Conservation (phyloP, 2,329 filamentous ascomycete species). For the Diaporthe velutina region DNA sequence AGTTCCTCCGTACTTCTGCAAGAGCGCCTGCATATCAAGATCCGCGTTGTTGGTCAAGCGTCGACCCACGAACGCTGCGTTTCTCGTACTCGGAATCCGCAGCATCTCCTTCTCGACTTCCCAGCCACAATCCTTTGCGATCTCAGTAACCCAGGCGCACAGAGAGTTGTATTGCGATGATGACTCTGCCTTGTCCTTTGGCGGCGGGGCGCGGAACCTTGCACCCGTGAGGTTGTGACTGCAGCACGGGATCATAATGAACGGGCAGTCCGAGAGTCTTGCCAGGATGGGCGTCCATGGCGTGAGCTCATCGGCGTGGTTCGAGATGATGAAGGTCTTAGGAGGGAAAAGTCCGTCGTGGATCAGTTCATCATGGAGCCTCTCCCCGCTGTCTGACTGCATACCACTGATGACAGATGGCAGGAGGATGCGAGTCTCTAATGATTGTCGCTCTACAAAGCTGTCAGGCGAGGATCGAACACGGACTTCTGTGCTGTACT, state of each 20-base stretch:
- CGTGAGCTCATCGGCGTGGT: slow-evolving; percentile 96
- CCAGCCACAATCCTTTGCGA: slow-evolving; percentile 82
- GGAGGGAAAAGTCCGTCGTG: slow-evolving; percentile 76
- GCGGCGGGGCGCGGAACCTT: slow-evolving; percentile 75
- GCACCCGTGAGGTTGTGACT: slow-evolving; percentile 87
- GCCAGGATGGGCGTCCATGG: slow-evolving; percentile 95
- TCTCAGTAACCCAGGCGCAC: slow-evolving; percentile 79
- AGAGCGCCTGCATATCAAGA: slow-evolving; percentile 58
- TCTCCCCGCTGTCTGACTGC: slow-evolving; percentile 40
- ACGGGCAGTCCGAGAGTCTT: slow-evolving; percentile 79
- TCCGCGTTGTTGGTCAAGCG: slow-evolving; percentile 47
- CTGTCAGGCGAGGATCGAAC: slow-evolving; percentile 50
- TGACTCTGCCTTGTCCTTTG: slow-evolving; percentile 61
- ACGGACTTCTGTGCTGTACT: slow-evolving; percentile 64
- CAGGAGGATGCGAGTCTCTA: slow-evolving; percentile 56
- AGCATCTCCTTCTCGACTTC: slow-evolving; percentile 85
- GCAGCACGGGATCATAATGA: slow-evolving; percentile 95
- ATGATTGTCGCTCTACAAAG: slow-evolving; percentile 32
- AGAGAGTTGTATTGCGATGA: slow-evolving; percentile 86
- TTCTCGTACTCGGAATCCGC: slow-evolving; percentile 92
- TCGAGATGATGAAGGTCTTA: slow-evolving; percentile 93
- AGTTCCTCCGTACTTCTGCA: slow-evolving; percentile 67
- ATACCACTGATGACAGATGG: slow-evolving; percentile 54
- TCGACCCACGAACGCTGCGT: slow-evolving; percentile 83
- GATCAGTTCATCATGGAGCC: slow-evolving; percentile 46